Evolutionary conservation across 352 stramenopile species (phyloP), one percentile per base, ranked within the genome.

Genomic region (Globisporangium camurandrum): DNA sequence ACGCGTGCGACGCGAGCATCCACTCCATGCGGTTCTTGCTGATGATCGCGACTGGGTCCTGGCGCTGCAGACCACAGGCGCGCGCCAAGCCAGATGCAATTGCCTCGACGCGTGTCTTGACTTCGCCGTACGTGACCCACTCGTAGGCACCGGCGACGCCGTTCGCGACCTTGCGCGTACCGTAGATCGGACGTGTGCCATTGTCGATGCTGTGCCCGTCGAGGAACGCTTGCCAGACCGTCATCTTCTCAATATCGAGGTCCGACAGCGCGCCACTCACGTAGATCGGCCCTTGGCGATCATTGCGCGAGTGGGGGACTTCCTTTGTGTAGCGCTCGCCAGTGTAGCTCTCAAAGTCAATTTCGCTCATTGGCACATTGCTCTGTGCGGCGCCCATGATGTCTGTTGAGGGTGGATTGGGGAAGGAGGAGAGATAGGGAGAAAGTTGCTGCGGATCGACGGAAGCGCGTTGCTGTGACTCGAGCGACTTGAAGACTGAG

Each of bases 21-120:
- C 78, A 89, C 62, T 89, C 75, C 40, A 72, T 46, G 47, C 80
- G 70, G 62, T 89, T 89, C 65, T 84, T 85, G 44, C 56, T 64
- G 55, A 86, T 83, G 43, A 89, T 67, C 7, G 72, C 72, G 10
- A 89, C 64, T 19, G 62, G 57, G 39, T 75, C 69, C 45, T 82
- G 69, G 28, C 77, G 74, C 62, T 67, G 28, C 4, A 83, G 36
- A 0, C 54, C 57, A 34, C 57, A 69, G 1, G 56, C 47, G n/a
- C 51, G 49, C 11, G 57, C 61, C 37, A 86, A 24, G 4, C 69
- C 74, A 1, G 71, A 56, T 14, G 74, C 64, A 44, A 83, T 54
- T 33, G 64, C 57, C 38, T 72, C 69, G 38, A 67, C 54, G 9
- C 69, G 61, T 0, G 43, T 52, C 47, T 71, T 64, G 6, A 84